phyloP scores from a whole-genome alignment of 2,329 filamentous ascomycete genomes.

The Trichothecium sympodiale region DNA sequence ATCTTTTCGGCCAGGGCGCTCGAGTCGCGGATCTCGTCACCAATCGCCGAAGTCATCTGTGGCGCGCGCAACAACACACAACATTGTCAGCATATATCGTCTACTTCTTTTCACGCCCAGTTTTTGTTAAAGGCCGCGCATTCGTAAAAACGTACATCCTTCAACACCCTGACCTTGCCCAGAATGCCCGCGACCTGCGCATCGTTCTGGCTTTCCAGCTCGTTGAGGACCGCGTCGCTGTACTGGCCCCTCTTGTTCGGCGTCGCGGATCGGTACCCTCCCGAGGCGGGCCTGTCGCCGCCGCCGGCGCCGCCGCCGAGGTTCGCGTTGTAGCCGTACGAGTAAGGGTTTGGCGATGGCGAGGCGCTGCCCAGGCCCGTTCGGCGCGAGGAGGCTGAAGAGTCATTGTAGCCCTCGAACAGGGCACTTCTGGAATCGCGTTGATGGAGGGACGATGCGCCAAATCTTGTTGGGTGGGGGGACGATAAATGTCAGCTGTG shows the following conservation, averaged over 20 bases:
- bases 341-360: conserved; percentile 29
- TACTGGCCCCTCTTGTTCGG: conserved; percentile 80
- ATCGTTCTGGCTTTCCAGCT: conserved; percentile 94
- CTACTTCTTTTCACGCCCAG: too few species aligned
- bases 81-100: too few species aligned
- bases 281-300: conserved; percentile 14
- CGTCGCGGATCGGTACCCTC: conserved; percentile 53
- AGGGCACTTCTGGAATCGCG: conserved; percentile 61
- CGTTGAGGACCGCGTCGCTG: conserved; percentile 79
- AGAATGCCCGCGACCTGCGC: conserved; percentile 80
- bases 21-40: conserved; percentile 87
- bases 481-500: background rate
- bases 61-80: too few species aligned
- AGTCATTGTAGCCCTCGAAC: conserved; percentile 58
- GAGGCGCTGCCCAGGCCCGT: conserved; percentile 34
- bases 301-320: conserved; percentile 10
- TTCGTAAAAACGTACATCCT: conserved; percentile 72
- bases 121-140: too few species aligned
- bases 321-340: conserved; percentile 38
- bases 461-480: conserved; percentile 48
- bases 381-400: too few species aligned
- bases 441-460: conserved; percentile 59
- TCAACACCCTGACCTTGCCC: conserved; percentile 80
- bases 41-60: conserved; percentile 84
- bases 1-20: conserved; percentile 85